Evolutionary conservation across 441 rosid species (phyloP).

Genomic region (Jatropha multifida): DNA sequence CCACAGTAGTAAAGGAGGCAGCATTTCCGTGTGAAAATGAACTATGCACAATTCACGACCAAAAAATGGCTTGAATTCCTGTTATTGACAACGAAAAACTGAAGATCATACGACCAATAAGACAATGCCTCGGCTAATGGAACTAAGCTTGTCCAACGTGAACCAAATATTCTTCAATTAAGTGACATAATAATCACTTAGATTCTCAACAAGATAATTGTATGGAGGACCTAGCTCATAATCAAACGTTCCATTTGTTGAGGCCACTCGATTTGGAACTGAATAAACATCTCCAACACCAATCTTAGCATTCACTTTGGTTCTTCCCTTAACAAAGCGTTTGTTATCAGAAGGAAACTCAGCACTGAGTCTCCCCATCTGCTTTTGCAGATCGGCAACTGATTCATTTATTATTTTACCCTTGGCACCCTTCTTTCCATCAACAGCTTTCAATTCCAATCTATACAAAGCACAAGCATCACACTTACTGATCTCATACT

Average conservation of each 20-base stretch:
- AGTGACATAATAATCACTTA: slow-evolving; percentile 57
- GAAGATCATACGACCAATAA: slow-evolving; percentile 26
- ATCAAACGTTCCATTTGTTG: slow-evolving; percentile 47
- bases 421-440: slow-evolving; percentile 85
- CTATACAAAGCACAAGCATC: slow-evolving; percentile 96
- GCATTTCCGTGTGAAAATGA: slow-evolving; percentile 20
- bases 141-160: slow-evolving; percentile 24
- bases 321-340: slow-evolving; percentile 64
- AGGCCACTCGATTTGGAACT: slow-evolving; percentile 43
- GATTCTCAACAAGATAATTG: slow-evolving; percentile 66
- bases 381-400: slow-evolving; percentile 93
- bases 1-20: slow-evolving; percentile 19
- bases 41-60: slow-evolving; percentile 31
- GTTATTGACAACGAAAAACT: slow-evolving; percentile 30
- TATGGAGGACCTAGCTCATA: slow-evolving; percentile 62
- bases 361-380: slow-evolving; percentile 96
- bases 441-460: slow-evolving; percentile 89
- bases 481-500: slow-evolving; percentile 92
- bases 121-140: slow-evolving; percentile 24
- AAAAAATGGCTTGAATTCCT: slow-evolving; percentile 23
- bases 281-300: slow-evolving; percentile 45
- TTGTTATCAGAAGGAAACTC: slow-evolving; percentile 84
- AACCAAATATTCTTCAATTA: slow-evolving; percentile 22
- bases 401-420: slow-evolving; percentile 74
- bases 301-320: slow-evolving; percentile 55